These are phyloP conservation scores for Trifolium pratense DNA, from an alignment of 306 rosid species.

Conservation along the genomic window DNA sequence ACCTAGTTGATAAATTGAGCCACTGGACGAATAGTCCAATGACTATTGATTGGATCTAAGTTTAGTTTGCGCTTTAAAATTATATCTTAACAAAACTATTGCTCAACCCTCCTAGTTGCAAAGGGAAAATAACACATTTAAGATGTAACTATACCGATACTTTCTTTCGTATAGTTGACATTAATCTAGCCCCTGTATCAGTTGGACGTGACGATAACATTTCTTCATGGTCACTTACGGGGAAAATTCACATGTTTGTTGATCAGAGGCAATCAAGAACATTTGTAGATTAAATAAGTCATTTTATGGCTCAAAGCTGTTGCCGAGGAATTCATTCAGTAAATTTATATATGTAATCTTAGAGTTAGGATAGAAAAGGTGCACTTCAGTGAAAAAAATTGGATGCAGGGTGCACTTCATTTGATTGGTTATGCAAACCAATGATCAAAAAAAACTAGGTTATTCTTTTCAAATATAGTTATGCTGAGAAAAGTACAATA, in stretches of 20 bases:
- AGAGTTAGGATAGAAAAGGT: neutral
- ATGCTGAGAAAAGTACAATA: neutral
- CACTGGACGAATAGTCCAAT: no score
- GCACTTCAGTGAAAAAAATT: neutral
- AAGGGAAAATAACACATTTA: neutral
- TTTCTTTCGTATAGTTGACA: neutral
- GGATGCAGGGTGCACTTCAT: neutral
- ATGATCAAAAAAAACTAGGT: neutral
- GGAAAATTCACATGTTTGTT: neutral
- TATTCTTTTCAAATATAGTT: neutral
- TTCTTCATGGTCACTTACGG: neutral
- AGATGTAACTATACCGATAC: neutral
- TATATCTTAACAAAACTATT: neutral
- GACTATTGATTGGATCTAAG: neutral
- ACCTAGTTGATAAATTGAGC: no score
- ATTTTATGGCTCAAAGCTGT: conserved; percentile 1
- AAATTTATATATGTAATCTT: neutral
- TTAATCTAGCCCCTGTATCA: neutral
- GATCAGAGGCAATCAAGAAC: neutral
- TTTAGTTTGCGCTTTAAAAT: neutral
- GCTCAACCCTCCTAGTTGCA: neutral
- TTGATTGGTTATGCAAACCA: conserved; percentile 21
- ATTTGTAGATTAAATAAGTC: neutral
- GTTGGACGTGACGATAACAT: neutral
- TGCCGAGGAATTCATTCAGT: neutral